Conservation (phyloP, 192 early-diverging fungal species). For the Linnemannia exigua region DNA sequence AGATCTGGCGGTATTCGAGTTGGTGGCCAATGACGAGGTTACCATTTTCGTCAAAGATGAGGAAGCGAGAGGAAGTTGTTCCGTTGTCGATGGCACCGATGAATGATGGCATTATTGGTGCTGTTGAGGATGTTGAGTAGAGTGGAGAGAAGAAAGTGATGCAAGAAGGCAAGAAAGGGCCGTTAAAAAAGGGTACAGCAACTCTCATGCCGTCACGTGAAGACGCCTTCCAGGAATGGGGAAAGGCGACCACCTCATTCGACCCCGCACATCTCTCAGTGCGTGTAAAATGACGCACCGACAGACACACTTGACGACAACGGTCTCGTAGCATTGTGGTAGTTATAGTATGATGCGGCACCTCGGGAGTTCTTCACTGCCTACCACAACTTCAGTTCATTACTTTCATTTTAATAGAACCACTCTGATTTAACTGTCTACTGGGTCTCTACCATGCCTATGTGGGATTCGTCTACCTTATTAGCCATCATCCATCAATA, state of each 20-base stretch:
- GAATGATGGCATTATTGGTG: constrained; percentile 56
- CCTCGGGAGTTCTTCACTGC: background rate
- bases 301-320: background rate
- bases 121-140: background rate
- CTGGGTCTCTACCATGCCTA: background rate
- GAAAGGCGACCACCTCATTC: too few relatives aligned
- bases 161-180: background rate
- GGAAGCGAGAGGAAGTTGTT: constrained; percentile 91
- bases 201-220: background rate
- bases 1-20: constrained; percentile 84
- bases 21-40: constrained; percentile 81
- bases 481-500: too few relatives aligned
- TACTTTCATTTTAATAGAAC: background rate
- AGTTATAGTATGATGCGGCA: background rate
- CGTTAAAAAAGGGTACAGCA: background rate
- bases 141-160: background rate
- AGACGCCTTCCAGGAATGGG: background rate
- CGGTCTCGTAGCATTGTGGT: background rate
- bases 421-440: background rate
- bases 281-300: background rate
- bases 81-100: constrained; percentile 95
- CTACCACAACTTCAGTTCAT: background rate
- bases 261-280: background rate
- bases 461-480: too few relatives aligned
- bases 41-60: constrained; percentile 88